phyloP scores from a whole-genome alignment of 2,329 filamentous ascomycete genomes.

The Ascochyta pisi region DNA sequence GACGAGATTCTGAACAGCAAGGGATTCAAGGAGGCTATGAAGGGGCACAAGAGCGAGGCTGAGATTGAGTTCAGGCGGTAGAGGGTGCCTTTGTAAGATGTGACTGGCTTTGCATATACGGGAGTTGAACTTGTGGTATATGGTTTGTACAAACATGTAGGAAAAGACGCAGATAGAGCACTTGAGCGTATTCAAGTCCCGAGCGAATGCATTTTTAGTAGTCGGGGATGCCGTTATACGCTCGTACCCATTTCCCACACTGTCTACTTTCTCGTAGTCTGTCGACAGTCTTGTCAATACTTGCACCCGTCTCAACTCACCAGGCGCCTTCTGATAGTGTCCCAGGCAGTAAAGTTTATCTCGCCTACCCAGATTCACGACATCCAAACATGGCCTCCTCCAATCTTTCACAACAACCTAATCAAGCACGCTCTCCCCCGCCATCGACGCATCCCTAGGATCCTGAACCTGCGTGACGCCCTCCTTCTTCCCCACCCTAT shows the following conservation, averaged over 20 bases:
- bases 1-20: slow-evolving; percentile 41
- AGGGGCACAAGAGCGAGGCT: slow-evolving; percentile 25
- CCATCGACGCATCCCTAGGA: not conserved
- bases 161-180: slow-evolving; percentile 2
- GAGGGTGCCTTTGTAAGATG: slow-evolving; percentile 13
- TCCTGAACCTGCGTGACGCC: not conserved
- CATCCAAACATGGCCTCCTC: no score
- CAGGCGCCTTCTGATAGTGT: no score
- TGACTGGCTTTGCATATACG: not conserved
- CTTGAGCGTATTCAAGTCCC: not conserved
- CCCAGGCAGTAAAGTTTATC: no score
- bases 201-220: not conserved
- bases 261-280: no score
- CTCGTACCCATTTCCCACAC: no score
- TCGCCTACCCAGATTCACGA: no score
- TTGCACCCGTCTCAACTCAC: no score
- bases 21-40: slow-evolving; percentile 44
- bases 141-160: slow-evolving; percentile 17
- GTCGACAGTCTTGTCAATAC: no score
- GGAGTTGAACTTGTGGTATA: not conserved
- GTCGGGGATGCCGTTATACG: not conserved
- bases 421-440: not conserved
- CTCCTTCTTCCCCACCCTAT: no score
- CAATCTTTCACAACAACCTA: not conserved
- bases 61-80: slow-evolving; percentile 35